Percentiles rank a stretch among this genome's conserved stretches.
These are phyloP conservation scores for Pythium chondricola DNA, from an alignment of 352 stramenopile species.

Conservation along the genomic window DNA sequence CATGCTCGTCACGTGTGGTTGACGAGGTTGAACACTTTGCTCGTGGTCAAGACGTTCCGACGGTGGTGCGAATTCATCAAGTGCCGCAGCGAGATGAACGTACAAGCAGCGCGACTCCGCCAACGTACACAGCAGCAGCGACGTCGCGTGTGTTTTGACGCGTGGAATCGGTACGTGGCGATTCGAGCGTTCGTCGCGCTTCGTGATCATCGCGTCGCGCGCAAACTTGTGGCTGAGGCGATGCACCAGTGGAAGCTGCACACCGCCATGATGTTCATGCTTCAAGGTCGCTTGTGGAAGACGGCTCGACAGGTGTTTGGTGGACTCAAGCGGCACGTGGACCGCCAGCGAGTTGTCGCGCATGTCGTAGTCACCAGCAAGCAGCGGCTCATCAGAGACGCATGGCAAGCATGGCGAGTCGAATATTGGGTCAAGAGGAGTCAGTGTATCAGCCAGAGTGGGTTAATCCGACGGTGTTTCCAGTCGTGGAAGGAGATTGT, in stretches of 20 bases:
- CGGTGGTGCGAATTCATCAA: conserved; percentile 4
- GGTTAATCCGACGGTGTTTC: conserved; percentile 1
- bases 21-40: not conserved
- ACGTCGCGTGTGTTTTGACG: not conserved
- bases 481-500: not conserved
- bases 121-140: not conserved
- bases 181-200: conserved; percentile 7
- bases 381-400: not conserved
- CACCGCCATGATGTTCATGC: not conserved
- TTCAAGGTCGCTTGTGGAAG: not conserved
- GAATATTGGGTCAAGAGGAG: conserved; percentile 15
- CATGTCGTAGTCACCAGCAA: no score
- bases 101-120: not conserved
- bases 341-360: conserved; percentile 1
- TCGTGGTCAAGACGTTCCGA: not conserved
- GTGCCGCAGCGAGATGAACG: not conserved
- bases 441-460: not conserved
- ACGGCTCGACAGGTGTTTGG: not conserved
- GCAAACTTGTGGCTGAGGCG: not conserved
- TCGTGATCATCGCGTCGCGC: not conserved
- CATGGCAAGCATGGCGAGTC: conserved; percentile 12
- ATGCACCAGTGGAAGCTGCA: conserved; percentile 7
- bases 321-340: not conserved
- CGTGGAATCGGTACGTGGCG: conserved; percentile 9
- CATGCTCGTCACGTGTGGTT: not conserved